Conservation (phyloP, 2,329 filamentous ascomycete species). For the Chaetomiaceae sp. region DNA sequence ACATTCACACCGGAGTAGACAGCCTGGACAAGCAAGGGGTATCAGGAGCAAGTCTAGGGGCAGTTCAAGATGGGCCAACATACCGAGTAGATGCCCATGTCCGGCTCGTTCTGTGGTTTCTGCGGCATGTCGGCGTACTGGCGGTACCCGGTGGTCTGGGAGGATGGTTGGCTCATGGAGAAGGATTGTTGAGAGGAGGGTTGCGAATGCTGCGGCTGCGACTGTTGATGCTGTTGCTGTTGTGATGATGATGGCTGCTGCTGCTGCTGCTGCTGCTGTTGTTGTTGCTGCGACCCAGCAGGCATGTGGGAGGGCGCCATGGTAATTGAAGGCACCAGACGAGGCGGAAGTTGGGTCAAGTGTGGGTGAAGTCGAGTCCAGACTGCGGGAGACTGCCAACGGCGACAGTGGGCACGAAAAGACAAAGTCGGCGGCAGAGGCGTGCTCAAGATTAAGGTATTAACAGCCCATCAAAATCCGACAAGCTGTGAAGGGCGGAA, state of each 20-base stretch:
- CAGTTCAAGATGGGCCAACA: conserved; percentile 27
- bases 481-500: neutral
- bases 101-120: conserved; percentile 36
- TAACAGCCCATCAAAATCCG: no score
- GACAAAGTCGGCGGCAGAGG: neutral
- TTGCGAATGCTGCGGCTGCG: conserved; percentile 31
- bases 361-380: neutral
- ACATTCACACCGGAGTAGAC: conserved; percentile 94
- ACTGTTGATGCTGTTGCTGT: conserved; percentile 24
- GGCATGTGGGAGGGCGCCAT: conserved; percentile 28
- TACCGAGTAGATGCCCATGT: conserved; percentile 60
- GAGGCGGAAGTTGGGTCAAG: neutral
- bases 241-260: conserved; percentile 14
- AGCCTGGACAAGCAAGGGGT: conserved; percentile 45
- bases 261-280: conserved; percentile 22
- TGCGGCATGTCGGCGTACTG: conserved; percentile 37
- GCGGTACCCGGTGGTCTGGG: conserved; percentile 39
- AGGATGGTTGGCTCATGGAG: conserved; percentile 51
- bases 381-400: no score
- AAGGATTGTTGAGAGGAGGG: conserved; percentile 53
- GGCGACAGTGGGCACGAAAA: no score
- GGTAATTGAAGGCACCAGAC: conserved; percentile 4
- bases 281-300: conserved; percentile 24
- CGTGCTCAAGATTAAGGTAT: no score
- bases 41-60: conserved; percentile 9